Percentiles rank a stretch among this genome's conserved stretches.
Conservation (phyloP, 345 rosid species). For the Gossypium arboreum region DNA sequence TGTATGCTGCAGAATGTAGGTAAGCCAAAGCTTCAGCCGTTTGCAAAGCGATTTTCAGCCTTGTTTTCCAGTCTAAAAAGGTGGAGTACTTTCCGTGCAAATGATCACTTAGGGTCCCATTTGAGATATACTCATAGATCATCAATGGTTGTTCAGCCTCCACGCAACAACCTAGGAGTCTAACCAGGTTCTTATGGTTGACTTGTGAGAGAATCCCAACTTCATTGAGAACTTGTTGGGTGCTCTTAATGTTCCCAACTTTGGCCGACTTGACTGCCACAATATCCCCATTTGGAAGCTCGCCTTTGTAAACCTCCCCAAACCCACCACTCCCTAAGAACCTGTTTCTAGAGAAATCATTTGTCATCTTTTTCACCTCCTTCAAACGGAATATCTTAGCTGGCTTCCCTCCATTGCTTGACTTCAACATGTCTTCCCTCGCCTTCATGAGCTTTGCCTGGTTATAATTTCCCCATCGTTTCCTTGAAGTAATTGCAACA, state of each 20-base stretch:
- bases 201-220: constrained; percentile 63
- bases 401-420: constrained; percentile 39
- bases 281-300: constrained; percentile 44
- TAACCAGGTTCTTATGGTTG: constrained; percentile 61
- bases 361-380: constrained; percentile 53
- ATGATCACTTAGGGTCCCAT: constrained; percentile 57
- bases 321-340: constrained; percentile 58
- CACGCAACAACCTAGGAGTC: constrained; percentile 54
- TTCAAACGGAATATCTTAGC: constrained; percentile 46
- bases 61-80: constrained; percentile 42
- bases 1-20: constrained; percentile 50
- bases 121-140: constrained; percentile 55
- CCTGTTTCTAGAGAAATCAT: constrained; percentile 39
- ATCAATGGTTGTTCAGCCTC: constrained; percentile 55
- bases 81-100: constrained; percentile 34
- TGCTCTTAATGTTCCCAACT: constrained; percentile 63
- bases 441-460: constrained; percentile 39
- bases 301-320: constrained; percentile 62
- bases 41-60: constrained; percentile 47
- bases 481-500: constrained; percentile 20
- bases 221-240: constrained; percentile 60
- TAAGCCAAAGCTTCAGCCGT: constrained; percentile 61
- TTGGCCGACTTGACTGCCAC: constrained; percentile 60
- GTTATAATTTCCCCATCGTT: constrained; percentile 13
- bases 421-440: constrained; percentile 44